Evolutionary conservation across 139 green algal species (phyloP).

Genomic region (Gonium pectorale): DNA sequence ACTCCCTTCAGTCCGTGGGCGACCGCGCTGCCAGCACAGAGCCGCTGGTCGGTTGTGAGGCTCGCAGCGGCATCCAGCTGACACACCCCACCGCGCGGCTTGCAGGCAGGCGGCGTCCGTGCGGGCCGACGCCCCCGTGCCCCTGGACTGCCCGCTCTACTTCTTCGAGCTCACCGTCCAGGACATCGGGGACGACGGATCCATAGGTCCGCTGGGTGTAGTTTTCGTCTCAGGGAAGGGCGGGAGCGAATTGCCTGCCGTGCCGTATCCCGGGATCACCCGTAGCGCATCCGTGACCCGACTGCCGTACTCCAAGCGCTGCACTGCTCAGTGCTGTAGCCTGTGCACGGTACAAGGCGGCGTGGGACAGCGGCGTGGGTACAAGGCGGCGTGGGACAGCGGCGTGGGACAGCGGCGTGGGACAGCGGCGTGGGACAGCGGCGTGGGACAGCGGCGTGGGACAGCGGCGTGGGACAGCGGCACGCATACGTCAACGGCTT

Average conservation of each 20-base stretch:
- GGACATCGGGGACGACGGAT: conserved; percentile 68
- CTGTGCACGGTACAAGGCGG: neutral
- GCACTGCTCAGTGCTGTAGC: neutral
- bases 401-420: neutral
- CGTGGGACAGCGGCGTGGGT: neutral
- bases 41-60: neutral
- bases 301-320: neutral
- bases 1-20: neutral
- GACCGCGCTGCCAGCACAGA: neutral
- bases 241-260: neutral
- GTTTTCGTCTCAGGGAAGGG: neutral
- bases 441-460: too few species aligned
- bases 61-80: neutral
- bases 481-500: too few species aligned
- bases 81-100: neutral
- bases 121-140: conserved; percentile 76
- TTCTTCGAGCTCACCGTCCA: conserved; percentile 85
- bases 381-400: neutral
- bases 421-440: too few species aligned
- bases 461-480: too few species aligned
- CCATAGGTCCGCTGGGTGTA: conserved; percentile 67
- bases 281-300: too few species aligned
- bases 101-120: conserved; percentile 77
- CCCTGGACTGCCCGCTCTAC: conserved; percentile 72
- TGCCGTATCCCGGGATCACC: too few species aligned